phyloP scores from a whole-genome alignment of 2,329 filamentous ascomycete genomes.

The Aureobasidium sp. region DNA sequence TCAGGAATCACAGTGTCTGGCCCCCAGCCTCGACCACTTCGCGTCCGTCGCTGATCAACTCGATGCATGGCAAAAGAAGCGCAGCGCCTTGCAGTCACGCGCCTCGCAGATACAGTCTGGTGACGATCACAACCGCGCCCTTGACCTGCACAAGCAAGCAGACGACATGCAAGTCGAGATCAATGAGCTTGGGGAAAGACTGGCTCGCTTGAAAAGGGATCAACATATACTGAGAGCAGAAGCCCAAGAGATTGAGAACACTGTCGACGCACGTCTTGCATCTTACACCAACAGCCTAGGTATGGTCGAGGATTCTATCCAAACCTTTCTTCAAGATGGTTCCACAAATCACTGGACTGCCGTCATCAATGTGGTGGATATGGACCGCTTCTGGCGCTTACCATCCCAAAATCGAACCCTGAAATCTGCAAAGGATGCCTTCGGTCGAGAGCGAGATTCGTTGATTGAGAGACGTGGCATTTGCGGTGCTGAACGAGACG shows the following conservation, averaged over 20 bases:
- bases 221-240: slow-evolving; percentile 52
- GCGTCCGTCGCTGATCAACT: slow-evolving; percentile 52
- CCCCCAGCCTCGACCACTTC: slow-evolving; percentile 48
- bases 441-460: slow-evolving; percentile 53
- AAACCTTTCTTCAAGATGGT: slow-evolving; percentile 43
- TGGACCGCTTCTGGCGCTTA: slow-evolving; percentile 36
- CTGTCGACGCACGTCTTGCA: slow-evolving; percentile 61
- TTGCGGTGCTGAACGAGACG: slow-evolving; percentile 54
- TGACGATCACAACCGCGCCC: slow-evolving; percentile 51
- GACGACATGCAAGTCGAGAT: slow-evolving; percentile 55
- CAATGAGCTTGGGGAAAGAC: slow-evolving; percentile 53
- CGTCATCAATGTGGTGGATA: not conserved
- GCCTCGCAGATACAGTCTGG: slow-evolving; percentile 47
- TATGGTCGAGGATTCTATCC: slow-evolving; percentile 57
- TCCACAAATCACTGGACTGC: not conserved
- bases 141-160: slow-evolving; percentile 43
- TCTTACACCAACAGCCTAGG: slow-evolving; percentile 60
- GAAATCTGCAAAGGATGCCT: slow-evolving; percentile 64
- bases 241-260: slow-evolving; percentile 56
- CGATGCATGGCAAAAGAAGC: slow-evolving; percentile 50
- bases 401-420: slow-evolving; percentile 58
- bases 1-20: slow-evolving; percentile 57
- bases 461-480: slow-evolving; percentile 48
- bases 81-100: slow-evolving; percentile 47
- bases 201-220: slow-evolving; percentile 52